Evolutionary conservation across 192 early-diverging fungal species (phyloP), one percentile per base, ranked within the genome.

Genomic region (Cetraspora pellucida): DNA sequence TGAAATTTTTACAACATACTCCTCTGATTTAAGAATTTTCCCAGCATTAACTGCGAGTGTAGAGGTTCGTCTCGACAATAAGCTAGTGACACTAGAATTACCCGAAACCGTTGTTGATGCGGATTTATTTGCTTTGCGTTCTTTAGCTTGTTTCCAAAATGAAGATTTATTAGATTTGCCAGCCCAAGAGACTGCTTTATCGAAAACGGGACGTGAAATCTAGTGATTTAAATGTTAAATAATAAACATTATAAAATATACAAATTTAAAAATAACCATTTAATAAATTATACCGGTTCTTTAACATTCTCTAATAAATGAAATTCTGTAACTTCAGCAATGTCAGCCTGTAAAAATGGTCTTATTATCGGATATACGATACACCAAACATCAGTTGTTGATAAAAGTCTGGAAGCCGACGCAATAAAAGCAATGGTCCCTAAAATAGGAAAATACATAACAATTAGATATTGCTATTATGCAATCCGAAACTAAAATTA

Each of bases 361-460:
- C 81, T 79, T 16, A 95, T 75, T 46, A 89, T 81, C 8, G 92
- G 93, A 74, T 92, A 94, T 13, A 94, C 81, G 45, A 94, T 87
- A 67, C 92, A 94, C 83, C 92, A 90, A 0, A 92, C 79, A 77
- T 95, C 94, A 8, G 93, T 88, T 52, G 80, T 76, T 2, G 93
- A 89, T 2, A 94, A 77, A 5, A 85, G 77, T 70, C 91, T 91
- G 1, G 87, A 77, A 10, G 87, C 83, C 0, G 89, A 87, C 17
- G 90, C 78, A 30, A 94, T 85, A 76, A 93, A 95, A 2, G 88
- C 88, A 37, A 95, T 85, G 5, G 91, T 88, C 25, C 89, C 89
- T 88, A 63, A 10, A 81, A 77, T 46, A 31, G 28, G 27, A 67
- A 21, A 80, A 83, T 3, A 59, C 2, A 49, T 3, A 61, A 44